Percentiles rank a stretch among this genome's conserved stretches.
phyloP scores from a whole-genome alignment of 176 grass and related monocot species.

The Triticum timopheevii region DNA sequence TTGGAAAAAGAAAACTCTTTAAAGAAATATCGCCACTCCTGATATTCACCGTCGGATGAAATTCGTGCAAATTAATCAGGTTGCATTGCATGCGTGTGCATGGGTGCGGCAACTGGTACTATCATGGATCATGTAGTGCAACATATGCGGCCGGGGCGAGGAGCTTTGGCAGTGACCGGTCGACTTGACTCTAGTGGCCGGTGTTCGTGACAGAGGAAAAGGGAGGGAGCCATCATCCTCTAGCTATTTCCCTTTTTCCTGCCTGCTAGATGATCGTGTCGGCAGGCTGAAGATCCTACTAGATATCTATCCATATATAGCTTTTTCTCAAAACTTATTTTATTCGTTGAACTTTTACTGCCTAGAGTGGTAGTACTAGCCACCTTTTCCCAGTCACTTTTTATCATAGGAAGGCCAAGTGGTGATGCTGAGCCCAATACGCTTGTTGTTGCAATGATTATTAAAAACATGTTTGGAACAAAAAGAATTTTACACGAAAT shows the following conservation, averaged over 20 bases:
- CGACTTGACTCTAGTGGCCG: conserved; percentile 30
- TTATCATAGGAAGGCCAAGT: not conserved
- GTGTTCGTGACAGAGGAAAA: conserved; percentile 21
- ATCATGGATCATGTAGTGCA: conserved; percentile 18
- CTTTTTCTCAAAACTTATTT: not conserved
- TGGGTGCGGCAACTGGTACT: not conserved
- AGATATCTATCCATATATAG: not conserved
- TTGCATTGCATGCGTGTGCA: not conserved
- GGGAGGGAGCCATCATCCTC: not conserved
- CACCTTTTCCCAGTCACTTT: not conserved
- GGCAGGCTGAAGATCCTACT: conserved; percentile 21
- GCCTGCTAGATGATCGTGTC: conserved; percentile 52
- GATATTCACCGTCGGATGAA: not conserved
- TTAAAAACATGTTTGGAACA: not conserved
- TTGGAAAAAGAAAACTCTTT: no score
- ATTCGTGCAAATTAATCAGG: not conserved
- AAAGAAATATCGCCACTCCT: no score
- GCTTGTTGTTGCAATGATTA: not conserved
- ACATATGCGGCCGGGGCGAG: conserved; percentile 1
- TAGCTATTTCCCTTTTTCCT: conserved; percentile 21
- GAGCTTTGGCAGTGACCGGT: conserved; percentile 36
- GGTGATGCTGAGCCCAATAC: no score
- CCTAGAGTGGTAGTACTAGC: not conserved
- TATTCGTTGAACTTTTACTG: not conserved
- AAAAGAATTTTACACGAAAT: not conserved